These are phyloP conservation scores for Phialophora chinensis DNA, from an alignment of 2,329 filamentous ascomycete genomes.

Conservation along the genomic window DNA sequence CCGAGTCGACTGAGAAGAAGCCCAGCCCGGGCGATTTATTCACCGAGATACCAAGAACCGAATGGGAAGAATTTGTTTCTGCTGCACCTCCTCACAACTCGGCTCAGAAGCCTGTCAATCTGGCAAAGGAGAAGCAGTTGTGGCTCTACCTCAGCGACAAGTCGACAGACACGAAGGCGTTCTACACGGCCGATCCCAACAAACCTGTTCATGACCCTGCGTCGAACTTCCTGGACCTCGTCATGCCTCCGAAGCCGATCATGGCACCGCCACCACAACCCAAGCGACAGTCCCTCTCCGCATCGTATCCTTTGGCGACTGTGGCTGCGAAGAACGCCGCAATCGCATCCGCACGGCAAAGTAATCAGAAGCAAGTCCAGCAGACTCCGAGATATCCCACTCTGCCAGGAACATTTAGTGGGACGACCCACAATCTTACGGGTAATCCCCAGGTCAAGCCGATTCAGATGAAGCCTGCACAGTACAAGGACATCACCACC, in stretches of 20 bases:
- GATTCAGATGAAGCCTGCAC: constrained; percentile 31
- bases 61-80: constrained; percentile 80
- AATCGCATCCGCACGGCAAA: constrained; percentile 32
- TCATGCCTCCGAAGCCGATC: constrained; percentile 43
- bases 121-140: constrained; percentile 73
- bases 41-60: constrained; percentile 52
- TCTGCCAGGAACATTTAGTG: constrained; percentile 31
- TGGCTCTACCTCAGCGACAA: constrained; percentile 87
- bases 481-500: constrained; percentile 34
- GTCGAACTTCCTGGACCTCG: constrained; percentile 57
- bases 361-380: constrained; percentile 5
- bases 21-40: constrained; percentile 44
- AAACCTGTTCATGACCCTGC: constrained; percentile 55
- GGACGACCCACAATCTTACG: constrained; percentile 34
- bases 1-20: constrained; percentile 41
- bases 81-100: constrained; percentile 63
- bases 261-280: constrained; percentile 41
- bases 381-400: constrained; percentile 9
- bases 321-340: constrained; percentile 34
- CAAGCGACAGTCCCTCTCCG: constrained; percentile 38
- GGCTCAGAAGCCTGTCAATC: constrained; percentile 71
- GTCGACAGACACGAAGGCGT: constrained; percentile 88
- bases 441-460: constrained; percentile 27
- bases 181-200: constrained; percentile 81
- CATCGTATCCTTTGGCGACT: constrained; percentile 34